Evolutionary conservation across 148 eudicot species (phyloP).

Genomic region (Amaranthus palmeri): DNA sequence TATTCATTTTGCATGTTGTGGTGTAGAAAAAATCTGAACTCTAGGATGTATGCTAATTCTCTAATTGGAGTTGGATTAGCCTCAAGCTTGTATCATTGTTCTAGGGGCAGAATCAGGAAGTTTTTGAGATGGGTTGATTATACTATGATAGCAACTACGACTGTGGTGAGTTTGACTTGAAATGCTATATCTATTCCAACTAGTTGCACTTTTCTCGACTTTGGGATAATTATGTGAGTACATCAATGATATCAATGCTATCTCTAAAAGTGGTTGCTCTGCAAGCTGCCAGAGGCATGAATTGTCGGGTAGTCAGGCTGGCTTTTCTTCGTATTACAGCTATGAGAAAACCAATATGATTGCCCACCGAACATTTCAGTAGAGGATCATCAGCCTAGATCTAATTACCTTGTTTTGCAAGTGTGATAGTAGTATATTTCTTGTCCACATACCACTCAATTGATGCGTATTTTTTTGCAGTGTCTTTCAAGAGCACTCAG

Average conservation of each 20-base stretch:
- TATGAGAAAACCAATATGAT: no score
- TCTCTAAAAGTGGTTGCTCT: no score
- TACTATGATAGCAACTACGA: constrained; percentile 88
- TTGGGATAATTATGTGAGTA: no score
- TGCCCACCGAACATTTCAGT: no score
- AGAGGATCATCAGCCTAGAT: not conserved
- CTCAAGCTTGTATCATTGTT: constrained; percentile 89
- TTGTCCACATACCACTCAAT: constrained; percentile 1
- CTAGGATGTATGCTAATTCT: constrained; percentile 90
- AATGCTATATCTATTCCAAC: not conserved
- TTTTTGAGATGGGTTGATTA: constrained; percentile 93
- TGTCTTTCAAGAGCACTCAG: constrained; percentile 83
- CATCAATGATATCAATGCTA: no score
- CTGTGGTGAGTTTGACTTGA: constrained; percentile 54
- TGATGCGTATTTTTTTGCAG: constrained; percentile 32
- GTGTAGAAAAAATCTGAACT: constrained; percentile 75
- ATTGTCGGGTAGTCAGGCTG: no score
- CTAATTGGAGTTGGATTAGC: constrained; percentile 93
- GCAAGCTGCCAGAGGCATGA: no score
- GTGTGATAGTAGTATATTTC: not conserved
- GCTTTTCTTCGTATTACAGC: no score
- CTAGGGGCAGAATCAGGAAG: constrained; percentile 73
- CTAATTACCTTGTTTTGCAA: not conserved
- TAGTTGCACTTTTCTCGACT: no score
- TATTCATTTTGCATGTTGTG: constrained; percentile 9